phyloP scores from a whole-genome alignment of 2,329 filamentous ascomycete species.

The Fusarium devonianum region DNA sequence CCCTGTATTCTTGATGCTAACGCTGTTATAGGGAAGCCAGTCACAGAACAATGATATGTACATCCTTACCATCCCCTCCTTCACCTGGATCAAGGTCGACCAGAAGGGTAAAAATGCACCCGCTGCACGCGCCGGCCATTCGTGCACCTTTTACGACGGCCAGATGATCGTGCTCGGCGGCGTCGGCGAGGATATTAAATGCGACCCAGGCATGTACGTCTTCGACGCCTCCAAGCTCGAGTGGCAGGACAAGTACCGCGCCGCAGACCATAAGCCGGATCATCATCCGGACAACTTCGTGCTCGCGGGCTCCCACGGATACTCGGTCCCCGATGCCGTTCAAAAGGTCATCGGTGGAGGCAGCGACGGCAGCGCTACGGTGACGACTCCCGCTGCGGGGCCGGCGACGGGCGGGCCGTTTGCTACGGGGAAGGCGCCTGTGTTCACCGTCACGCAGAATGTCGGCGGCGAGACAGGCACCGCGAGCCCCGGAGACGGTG shows the following conservation, averaged over 20 bases:
- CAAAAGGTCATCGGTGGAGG: conserved; percentile 59
- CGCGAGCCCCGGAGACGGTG: conserved; percentile 23
- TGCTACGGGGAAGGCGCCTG: conserved; percentile 72
- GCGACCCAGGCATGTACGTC: conserved; percentile 70
- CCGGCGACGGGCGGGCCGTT: conserved; percentile 72
- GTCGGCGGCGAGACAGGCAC: conserved; percentile 42
- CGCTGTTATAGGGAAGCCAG: conserved; percentile 50
- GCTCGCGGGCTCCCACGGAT: conserved; percentile 55
- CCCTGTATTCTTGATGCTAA: conserved; percentile 10
- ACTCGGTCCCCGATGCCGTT: conserved; percentile 62
- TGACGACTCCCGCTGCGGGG: conserved; percentile 55
- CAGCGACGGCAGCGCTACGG: conserved; percentile 61
- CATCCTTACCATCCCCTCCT: conserved; percentile 67
- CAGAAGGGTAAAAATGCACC: conserved; percentile 62
- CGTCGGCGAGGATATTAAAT: conserved; percentile 57
- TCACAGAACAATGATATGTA: conserved; percentile 70
- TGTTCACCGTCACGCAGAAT: conserved; percentile 74
- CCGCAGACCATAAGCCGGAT: conserved; percentile 65
- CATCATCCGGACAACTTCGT: conserved; percentile 58
- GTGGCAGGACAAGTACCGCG: conserved; percentile 65
- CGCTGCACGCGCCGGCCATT: conserved; percentile 54
- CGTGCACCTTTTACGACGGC: conserved; percentile 63
- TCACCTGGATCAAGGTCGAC: conserved; percentile 67
- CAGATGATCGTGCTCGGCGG: conserved; percentile 72
- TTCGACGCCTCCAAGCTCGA: conserved; percentile 72